phyloP scores from a whole-genome alignment of 352 stramenopile species.

The Thraustochytrium striatum region DNA sequence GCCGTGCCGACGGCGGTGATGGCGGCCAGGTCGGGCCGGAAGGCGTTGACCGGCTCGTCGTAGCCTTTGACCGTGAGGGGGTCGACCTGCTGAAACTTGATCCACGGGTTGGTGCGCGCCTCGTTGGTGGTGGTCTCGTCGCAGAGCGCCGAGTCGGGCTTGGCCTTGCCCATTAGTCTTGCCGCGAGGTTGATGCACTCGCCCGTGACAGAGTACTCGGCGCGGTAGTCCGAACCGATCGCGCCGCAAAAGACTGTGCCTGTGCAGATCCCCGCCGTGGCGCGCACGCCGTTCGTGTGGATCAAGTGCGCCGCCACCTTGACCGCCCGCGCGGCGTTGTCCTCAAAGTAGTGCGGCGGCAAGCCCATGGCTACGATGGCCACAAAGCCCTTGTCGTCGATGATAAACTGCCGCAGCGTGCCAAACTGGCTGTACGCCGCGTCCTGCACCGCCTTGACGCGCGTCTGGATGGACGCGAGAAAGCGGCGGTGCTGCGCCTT shows the following conservation, averaged over 20 bases:
- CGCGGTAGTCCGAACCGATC: conserved; percentile 64
- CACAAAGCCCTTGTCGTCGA: conserved; percentile 75
- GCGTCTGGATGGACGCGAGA: conserved; percentile 11
- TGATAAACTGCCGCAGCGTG: conserved; percentile 74
- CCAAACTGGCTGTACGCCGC: conserved; percentile 42
- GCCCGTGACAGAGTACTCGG: conserved; percentile 74
- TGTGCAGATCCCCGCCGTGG: conserved; percentile 20
- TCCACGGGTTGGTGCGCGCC: conserved; percentile 60
- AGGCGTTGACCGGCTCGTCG: conserved; percentile 11
- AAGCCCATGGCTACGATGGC: conserved; percentile 71
- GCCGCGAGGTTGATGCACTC: conserved; percentile 75
- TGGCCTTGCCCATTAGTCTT: conserved; percentile 67
- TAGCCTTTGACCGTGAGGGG: conserved; percentile 73
- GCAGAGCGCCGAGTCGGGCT: conserved; percentile 65
- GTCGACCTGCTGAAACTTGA: conserved; percentile 59
- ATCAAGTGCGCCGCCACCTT: conserved; percentile 29
- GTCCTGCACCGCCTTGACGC: conserved; percentile 23
- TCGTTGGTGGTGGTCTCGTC: conserved; percentile 60
- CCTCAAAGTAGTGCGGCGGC: conserved; percentile 72
- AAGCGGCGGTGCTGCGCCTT: background rate
- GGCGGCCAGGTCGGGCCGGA: background rate
- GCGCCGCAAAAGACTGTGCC: conserved; percentile 52
- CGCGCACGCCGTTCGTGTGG: background rate
- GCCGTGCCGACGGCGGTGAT: background rate
- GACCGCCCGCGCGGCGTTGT: conserved; percentile 60